A percentile compares a stretch with the other conserved stretches of the same genome.
Conservation (phyloP, 2,329 filamentous ascomycete species). For the Coniochaeta sp. region DNA sequence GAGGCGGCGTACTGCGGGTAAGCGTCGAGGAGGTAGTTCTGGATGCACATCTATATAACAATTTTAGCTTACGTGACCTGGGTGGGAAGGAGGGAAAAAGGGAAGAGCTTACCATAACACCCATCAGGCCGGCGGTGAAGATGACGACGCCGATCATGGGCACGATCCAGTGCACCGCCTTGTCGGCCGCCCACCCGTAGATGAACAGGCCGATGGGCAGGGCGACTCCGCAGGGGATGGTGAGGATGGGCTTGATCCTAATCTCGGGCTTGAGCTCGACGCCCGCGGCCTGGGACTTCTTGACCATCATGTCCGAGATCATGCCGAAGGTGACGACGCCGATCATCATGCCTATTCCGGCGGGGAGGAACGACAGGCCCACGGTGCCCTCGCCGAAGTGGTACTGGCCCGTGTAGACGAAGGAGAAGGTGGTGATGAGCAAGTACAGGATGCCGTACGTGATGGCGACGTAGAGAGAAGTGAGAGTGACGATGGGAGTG, state of each 20-base stretch:
- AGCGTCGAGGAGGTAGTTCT: conserved; percentile 58
- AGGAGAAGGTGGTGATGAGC: conserved; percentile 42
- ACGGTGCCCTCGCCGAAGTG: conserved; percentile 34
- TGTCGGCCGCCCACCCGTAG: conserved; percentile 44
- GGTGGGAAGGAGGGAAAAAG: conserved; percentile 21
- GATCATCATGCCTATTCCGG: conserved; percentile 37
- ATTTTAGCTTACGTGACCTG: conserved; percentile 4
- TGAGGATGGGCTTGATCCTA: conserved; percentile 19
- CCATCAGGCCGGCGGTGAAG: conserved; percentile 28
- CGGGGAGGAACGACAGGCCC: conserved; percentile 43
- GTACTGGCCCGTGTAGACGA: conserved; percentile 38
- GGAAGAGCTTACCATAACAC: conserved; percentile 34
- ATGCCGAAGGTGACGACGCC: conserved; percentile 29
- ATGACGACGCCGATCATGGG: conserved; percentile 41
- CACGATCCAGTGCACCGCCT: conserved; percentile 42
- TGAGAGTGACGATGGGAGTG: conserved; percentile 34
- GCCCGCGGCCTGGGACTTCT: conserved; percentile 15
- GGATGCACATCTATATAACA: conserved; percentile 33
- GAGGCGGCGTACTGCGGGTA: conserved; percentile 31
- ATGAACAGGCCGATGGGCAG: conserved; percentile 43
- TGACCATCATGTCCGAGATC: conserved; percentile 24
- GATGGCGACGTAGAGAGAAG: conserved; percentile 40
- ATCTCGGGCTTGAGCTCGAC: conserved; percentile 21
- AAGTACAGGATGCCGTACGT: conserved; percentile 43
- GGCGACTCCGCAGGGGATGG: conserved; percentile 23